Evolutionary conservation across 2,329 filamentous ascomycete species (phyloP), one percentile per base, ranked within the genome.

Genomic region (Simplicillium sp.): DNA sequence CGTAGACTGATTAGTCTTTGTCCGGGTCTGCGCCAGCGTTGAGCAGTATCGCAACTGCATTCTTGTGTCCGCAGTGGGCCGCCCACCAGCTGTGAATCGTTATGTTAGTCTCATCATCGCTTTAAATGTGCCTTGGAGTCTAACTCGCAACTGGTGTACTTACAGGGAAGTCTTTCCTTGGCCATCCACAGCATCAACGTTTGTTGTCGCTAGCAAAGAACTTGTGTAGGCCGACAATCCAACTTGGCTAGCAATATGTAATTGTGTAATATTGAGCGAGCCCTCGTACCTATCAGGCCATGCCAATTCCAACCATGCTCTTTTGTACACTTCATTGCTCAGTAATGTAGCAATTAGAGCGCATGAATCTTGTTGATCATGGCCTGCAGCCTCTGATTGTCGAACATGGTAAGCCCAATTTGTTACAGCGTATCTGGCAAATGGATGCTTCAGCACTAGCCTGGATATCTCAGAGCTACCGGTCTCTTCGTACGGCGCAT

Each of bases 351-450:
- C 20, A 9, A 25, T 25, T 5, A 25, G 20, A 25, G 5, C 9
- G 20, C 6, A 6, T 25, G 20, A 5, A 25, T 25, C 20, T 25
- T 9, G 6, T 25, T 25, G 20, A 25, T 52, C 45, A 9, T 50
- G 18, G 3, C 46, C 48, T 6, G 41, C 42, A 3, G 25, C 28
- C 20, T 53, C 48, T 11, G 51, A 52, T 29, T 38, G 50, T n/a
- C 37, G 37, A 3, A 49, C 37, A 35, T 61, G 58, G 11, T 46
- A 29, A n/a, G 48, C 34, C 58, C 58, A 61, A 34, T 59, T 55
- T n/a, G 33, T 46, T 13, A 43, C 42, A 4, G 54, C 54, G 38
- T 61, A 61, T 7, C 52, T 41, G 7, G 55, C 39, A 29, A 61
- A 59, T 0, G 58, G 56, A 37, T 53, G 36, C 11, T 44, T 15